phyloP scores from a whole-genome alignment of 257 asterid species.

The Lithospermum erythrorhizon region DNA sequence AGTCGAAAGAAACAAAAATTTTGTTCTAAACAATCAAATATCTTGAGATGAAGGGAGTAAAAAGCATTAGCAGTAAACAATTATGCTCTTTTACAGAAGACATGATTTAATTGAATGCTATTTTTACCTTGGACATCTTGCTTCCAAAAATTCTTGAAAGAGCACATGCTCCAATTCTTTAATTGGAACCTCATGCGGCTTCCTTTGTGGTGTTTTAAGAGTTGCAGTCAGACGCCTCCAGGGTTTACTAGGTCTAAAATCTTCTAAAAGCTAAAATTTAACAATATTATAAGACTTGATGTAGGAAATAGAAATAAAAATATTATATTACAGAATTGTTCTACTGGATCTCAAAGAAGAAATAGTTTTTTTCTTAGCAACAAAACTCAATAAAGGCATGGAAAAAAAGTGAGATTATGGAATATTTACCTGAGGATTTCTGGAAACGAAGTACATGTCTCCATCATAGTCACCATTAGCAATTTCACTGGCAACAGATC shows the following conservation, averaged over 20 bases:
- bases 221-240: conserved; percentile 44
- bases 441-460: conserved; percentile 74
- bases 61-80: not conserved
- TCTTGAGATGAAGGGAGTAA: too few relatives aligned
- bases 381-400: not conserved
- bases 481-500: conserved; percentile 74
- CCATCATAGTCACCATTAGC: conserved; percentile 94
- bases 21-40: too few relatives aligned
- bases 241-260: conserved; percentile 48
- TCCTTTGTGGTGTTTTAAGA: conserved; percentile 25
- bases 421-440: conserved; percentile 62
- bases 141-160: conserved; percentile 28
- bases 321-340: not conserved
- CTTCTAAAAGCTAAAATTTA: conserved; percentile 38
- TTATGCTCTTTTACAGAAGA: not conserved
- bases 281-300: conserved; percentile 3
- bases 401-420: not conserved
- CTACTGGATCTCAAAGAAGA: not conserved
- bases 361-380: not conserved
- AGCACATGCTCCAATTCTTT: conserved; percentile 47
- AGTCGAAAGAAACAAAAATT: too few relatives aligned
- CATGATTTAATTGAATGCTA: not conserved
- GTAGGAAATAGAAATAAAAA: not conserved
- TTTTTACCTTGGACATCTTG: conserved; percentile 48
- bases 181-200: conserved; percentile 33